These are phyloP conservation scores for Trichophyton benhamiae DNA, from an alignment of 2,329 filamentous ascomycete genomes.

Conservation along the genomic window DNA sequence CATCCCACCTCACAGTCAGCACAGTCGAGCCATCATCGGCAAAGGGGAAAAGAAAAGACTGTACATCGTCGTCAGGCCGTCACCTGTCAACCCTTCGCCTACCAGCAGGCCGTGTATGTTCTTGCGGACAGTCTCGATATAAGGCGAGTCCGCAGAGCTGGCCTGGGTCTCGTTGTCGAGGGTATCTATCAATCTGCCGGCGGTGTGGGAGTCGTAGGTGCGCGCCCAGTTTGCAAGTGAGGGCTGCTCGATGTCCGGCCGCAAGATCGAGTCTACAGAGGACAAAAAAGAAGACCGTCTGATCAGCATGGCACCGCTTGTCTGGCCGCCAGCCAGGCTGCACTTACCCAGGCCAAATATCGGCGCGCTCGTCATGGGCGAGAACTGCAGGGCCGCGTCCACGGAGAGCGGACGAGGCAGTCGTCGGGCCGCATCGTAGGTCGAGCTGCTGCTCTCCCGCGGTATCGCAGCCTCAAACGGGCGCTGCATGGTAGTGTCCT, in stretches of 20 bases:
- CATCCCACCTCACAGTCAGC: background rate
- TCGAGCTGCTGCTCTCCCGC: conserved; percentile 17
- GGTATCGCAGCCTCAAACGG: conserved; percentile 34
- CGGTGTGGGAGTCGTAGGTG: conserved; percentile 39
- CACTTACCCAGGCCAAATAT: conserved; percentile 34
- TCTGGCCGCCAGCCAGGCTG: background rate
- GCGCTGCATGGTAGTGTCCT: conserved; percentile 27
- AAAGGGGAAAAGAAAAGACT: background rate
- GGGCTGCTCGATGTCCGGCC: conserved; percentile 31
- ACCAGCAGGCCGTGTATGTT: conserved; percentile 60
- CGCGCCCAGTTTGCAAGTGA: conserved; percentile 26
- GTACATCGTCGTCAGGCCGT: conserved; percentile 9
- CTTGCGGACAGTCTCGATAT: conserved; percentile 58
- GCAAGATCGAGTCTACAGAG: conserved; percentile 29
- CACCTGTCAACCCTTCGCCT: conserved; percentile 2
- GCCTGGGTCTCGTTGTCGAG: conserved; percentile 59
- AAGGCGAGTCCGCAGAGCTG: conserved; percentile 44
- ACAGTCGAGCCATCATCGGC: background rate
- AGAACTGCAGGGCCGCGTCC: conserved; percentile 38
- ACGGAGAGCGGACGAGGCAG: conserved; percentile 30
- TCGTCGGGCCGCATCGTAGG: conserved; percentile 20
- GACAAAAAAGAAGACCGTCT: background rate
- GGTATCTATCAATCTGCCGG: conserved; percentile 46
- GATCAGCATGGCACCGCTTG: background rate
- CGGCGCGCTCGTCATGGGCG: conserved; percentile 39